Conservation (phyloP, 129 eudicot genomes). For the Flaveria brownii region DNA sequence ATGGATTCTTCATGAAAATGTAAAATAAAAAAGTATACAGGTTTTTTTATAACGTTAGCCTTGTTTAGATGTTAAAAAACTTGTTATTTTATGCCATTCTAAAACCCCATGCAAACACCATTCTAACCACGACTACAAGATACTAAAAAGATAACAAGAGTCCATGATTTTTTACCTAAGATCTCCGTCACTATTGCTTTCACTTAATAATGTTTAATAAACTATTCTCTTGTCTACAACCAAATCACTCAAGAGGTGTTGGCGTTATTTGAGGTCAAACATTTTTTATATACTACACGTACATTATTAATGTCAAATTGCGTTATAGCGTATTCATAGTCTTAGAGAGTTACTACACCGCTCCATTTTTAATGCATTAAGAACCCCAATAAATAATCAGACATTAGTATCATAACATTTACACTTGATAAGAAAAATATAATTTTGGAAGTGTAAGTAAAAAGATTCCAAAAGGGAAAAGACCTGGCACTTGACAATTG, state of each 20-base stretch:
- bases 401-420: background rate
- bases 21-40: no score
- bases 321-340: background rate
- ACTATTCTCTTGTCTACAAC: background rate
- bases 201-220: no score
- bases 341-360: background rate
- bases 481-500: slow-evolving; percentile 13
- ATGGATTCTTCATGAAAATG: no score
- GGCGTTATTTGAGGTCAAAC: background rate
- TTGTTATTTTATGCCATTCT: background rate
- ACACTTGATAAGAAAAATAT: background rate
- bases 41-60: no score
- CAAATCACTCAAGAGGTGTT: background rate
- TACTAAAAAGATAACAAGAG: background rate
- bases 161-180: no score
- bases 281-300: background rate
- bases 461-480: background rate
- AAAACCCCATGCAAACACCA: background rate
- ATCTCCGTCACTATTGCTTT: no score
- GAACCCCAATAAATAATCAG: background rate
- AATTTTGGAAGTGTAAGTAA: slow-evolving; percentile 11
- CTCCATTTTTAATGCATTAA: background rate
- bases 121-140: background rate
- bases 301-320: background rate
- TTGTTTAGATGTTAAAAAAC: no score